A percentile compares a stretch with the other conserved stretches of the same genome.
phyloP scores from a whole-genome alignment of 192 early-diverging fungal species.

The Chytriomyces hyalinus region DNA sequence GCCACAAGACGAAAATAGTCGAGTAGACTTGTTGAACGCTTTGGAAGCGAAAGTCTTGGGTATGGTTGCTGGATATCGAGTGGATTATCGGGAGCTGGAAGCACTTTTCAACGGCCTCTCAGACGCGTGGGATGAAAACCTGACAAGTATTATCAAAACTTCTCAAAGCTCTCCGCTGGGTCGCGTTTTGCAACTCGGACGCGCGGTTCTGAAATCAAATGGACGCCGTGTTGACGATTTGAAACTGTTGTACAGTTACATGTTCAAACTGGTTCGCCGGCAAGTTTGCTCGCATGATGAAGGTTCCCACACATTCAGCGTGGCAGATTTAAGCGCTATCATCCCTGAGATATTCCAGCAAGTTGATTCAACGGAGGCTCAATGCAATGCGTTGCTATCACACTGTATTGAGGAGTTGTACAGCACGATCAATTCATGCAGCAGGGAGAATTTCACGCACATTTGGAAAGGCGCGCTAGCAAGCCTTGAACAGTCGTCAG shows the following conservation, averaged over 20 bases:
- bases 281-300: slow-evolving; percentile 3
- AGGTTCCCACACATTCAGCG: not conserved
- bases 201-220: too few relatives aligned
- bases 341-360: not conserved
- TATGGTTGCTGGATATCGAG: too few relatives aligned
- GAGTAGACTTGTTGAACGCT: too few relatives aligned
- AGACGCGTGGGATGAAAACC: not conserved
- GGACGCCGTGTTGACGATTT: not conserved
- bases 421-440: slow-evolving; percentile 26
- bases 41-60: too few relatives aligned
- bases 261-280: slow-evolving; percentile 1
- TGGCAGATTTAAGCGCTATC: not conserved
- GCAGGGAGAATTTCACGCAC: not conserved
- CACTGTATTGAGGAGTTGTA: slow-evolving; percentile 17
- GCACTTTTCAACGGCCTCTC: not conserved
- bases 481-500: slow-evolving; percentile 15
- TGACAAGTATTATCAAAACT: not conserved
- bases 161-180: not conserved
- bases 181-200: not conserved
- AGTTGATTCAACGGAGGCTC: not conserved
- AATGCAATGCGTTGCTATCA: not conserved
- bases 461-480: slow-evolving; percentile 32
- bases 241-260: slow-evolving; percentile 15
- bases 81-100: not conserved
- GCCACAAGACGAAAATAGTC: too few relatives aligned